Percentiles rank a stretch among this genome's conserved stretches.
Conservation (phyloP, 2,329 filamentous ascomycete genomes). For the Ophiocordyceps robertsii region DNA sequence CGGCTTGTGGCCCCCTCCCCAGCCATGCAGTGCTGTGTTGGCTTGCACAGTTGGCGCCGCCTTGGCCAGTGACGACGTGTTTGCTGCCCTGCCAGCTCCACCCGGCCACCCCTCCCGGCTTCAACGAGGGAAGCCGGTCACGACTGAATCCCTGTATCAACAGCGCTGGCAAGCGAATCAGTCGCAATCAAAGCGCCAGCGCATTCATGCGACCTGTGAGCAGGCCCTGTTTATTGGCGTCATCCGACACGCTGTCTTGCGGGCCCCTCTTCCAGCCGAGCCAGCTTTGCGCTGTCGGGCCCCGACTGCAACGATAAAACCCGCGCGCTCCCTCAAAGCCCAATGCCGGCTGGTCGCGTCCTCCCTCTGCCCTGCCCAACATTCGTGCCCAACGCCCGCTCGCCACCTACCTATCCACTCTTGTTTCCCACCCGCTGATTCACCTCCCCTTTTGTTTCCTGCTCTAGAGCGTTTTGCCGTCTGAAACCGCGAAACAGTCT, state of each 20-base stretch:
- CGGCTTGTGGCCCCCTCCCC: neutral
- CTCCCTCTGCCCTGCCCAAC: conserved; percentile 23
- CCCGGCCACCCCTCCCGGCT: conserved; percentile 15
- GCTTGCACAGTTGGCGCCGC: conserved; percentile 21
- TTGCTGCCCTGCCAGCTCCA: conserved; percentile 19
- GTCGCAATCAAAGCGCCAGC: conserved; percentile 28
- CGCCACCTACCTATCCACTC: conserved; percentile 10
- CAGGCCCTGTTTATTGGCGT: conserved; percentile 17
- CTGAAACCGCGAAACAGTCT: conserved; percentile 8
- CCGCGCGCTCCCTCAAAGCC: conserved; percentile 32
- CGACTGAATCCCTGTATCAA: conserved; percentile 15
- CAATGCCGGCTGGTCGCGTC: conserved; percentile 17
- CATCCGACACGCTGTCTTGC: conserved; percentile 9
- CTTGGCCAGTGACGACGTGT: conserved; percentile 22
- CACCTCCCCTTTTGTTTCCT: neutral
- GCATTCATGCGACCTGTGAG: conserved; percentile 33
- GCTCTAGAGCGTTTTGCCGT: conserved; percentile 6
- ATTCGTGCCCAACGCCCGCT: conserved; percentile 23
- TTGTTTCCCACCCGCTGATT: conserved; percentile 4
- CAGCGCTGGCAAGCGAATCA: conserved; percentile 16
- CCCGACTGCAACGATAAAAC: conserved; percentile 30
- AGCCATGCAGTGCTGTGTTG: conserved; percentile 28
- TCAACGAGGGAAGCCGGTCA: conserved; percentile 26
- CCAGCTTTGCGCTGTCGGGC: conserved; percentile 9
- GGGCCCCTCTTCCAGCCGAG: conserved; percentile 5